Evolutionary conservation across 306 rosid species (phyloP), one percentile per base, ranked within the genome.

Genomic region (Castanea sativa): DNA sequence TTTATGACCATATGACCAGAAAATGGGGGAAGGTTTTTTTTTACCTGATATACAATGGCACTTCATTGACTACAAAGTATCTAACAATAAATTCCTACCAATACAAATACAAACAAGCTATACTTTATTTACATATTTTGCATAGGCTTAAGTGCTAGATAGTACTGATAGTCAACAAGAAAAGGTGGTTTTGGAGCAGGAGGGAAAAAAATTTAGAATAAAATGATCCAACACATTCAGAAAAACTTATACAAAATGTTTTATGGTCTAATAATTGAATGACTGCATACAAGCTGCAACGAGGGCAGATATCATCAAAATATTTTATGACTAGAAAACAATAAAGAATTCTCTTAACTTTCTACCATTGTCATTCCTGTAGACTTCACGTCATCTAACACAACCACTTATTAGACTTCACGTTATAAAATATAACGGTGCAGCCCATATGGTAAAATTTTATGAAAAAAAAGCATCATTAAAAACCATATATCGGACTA

Each of bases 1-100:
- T 65, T 58, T 35, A 77, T 73, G 21, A 69, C 23, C 69, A 45
- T 49, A 77, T 73, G 21, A 69, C 29, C 69, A 45, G 29, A 65
- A 69, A 79, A 25, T 69, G 71, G 79, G 73, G 56, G 45, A n/a
- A 7, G 20, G 45, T 41, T 41, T 41, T 13, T 32, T 32, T 23
- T 0, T 4, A 35, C 5, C 19, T 51, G 27, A 16, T 69, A 60
- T 16, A 71, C 32, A 21, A 25, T 45, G 18, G 14, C 70, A 74
- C 20, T 65, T 19, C 38, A 49, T 9, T 18, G 35, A 68, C 64
- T 74, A 64, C 74, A 61, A 75, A 52, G 21, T 63, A 69, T 57
- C 15, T 18, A 25, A 23, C 19, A 10, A 5, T 14, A 61, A 6
- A 23, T 12, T 60, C 68, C 18, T 25, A 60, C 33, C 9, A 60